These are phyloP conservation scores for Hyaloscypha variabilis DNA, from an alignment of 495 filamentous ascomycete species.

Conservation along the genomic window DNA sequence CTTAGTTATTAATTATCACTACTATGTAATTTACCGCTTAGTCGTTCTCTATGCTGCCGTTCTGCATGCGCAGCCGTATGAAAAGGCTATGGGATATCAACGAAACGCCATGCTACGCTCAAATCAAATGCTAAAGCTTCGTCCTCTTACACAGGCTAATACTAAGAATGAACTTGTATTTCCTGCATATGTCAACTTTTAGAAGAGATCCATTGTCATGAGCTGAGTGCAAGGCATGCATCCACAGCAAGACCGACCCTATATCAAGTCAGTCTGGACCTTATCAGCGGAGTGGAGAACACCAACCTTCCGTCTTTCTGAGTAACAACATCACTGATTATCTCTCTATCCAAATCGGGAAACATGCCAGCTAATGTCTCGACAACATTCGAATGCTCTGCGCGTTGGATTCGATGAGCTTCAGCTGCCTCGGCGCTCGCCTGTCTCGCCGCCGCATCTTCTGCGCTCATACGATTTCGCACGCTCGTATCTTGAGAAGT, in stretches of 20 bases:
- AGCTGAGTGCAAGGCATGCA: constrained; percentile 81
- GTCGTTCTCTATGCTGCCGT: constrained; percentile 9
- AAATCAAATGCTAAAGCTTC: constrained; percentile 26
- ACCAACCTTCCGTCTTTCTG: constrained; percentile 89
- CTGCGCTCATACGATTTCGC: constrained; percentile 59
- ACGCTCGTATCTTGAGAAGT: constrained; percentile 35
- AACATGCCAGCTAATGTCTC: constrained; percentile 94
- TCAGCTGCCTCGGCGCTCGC: constrained; percentile 92
- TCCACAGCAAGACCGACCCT: constrained; percentile 91
- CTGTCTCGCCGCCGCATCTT: constrained; percentile 92
- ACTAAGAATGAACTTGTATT: constrained; percentile 5
- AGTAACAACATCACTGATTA: constrained; percentile 92
- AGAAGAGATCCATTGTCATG: constrained; percentile 10
- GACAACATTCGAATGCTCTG: constrained; percentile 87
- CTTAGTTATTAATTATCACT: constrained; percentile 16
- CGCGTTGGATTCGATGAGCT: constrained; percentile 78
- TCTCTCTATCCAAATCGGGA: constrained; percentile 83
- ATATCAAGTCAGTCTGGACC: constrained; percentile 21
- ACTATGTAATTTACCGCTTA: constrained; percentile 14
- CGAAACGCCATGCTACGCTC: constrained; percentile 26
- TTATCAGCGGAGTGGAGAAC: constrained; percentile 7
- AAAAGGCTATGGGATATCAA: constrained; percentile 20
- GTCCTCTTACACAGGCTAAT: not conserved
- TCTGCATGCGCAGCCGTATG: constrained; percentile 1
- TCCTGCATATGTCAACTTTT: not conserved